Evolutionary conservation across 768 basidiomycete species (phyloP).

Genomic region (Plicaturopsis crispa): DNA sequence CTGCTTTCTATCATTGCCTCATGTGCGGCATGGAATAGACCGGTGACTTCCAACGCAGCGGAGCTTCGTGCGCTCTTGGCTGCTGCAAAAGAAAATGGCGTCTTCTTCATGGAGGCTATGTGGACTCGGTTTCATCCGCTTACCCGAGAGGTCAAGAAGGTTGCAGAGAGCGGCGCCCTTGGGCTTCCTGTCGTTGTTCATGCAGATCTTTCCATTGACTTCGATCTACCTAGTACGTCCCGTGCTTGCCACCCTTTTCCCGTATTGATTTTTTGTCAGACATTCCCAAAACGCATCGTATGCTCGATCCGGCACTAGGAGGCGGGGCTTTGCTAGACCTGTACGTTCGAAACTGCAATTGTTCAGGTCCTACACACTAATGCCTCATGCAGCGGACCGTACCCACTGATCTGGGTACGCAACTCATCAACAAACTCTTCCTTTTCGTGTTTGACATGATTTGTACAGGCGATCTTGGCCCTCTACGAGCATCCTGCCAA

Average conservation of each 20-base stretch:
- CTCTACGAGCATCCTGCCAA: conserved; percentile 80
- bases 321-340: conserved; percentile 83
- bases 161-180: conserved; percentile 55
- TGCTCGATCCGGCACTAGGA: conserved; percentile 71
- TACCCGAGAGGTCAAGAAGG: conserved; percentile 51
- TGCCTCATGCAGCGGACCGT: conserved; percentile 52
- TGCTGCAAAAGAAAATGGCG: conserved; percentile 67
- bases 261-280: conserved; percentile 28
- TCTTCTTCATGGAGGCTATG: conserved; percentile 91
- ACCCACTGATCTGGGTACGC: conserved; percentile 72
- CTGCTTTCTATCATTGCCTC: too few relatives aligned
- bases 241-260: not conserved
- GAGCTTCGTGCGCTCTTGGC: conserved; percentile 69
- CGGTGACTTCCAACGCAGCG: conserved; percentile 69
- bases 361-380: not conserved
- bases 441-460: conserved; percentile 1
- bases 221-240: conserved; percentile 44
- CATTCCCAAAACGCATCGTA: conserved; percentile 61
- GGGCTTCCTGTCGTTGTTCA: conserved; percentile 61
- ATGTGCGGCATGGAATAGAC: too few relatives aligned
- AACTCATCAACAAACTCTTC: not conserved
- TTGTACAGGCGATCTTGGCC: conserved; percentile 57
- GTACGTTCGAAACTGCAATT: conserved; percentile 30
- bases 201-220: conserved; percentile 73
- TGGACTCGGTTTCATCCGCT: conserved; percentile 84